Base-by-base conservation (phyloP, 306 rosid species). In the Sophora flavescens region DNA sequence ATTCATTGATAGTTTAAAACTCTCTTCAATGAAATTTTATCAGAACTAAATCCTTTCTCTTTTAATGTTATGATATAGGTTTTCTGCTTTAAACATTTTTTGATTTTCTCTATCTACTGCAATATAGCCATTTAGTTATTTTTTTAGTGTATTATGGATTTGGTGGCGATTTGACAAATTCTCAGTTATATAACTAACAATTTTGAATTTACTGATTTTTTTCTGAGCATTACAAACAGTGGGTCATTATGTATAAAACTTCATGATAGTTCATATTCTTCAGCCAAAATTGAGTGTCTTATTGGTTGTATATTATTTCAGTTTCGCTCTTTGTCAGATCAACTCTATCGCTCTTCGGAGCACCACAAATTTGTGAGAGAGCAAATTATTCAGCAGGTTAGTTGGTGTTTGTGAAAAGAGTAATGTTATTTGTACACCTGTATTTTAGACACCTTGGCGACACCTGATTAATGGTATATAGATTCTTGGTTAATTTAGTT, bases 281-380 rank as follows among this genome's bases (percentile, higher is more conserved):
- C 17, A 22, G 57, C 52, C 36, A 68, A 50, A 68, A 64, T 61
- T 36, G 41, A 76, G 30, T 66, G 57, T 41, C 82, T 84, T 68
- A 74, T 57, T 79, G 28, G 64, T 71, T 74, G 62, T 36, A 48
- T 76, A 42, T 79, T 82, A 67, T 84, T 65, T 44, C 92, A 95
- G 99, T 95, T 95, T 83, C 97, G 97, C 57, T 87, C 99, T 68
- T 81, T 95, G 80, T 95, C 99, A 14, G 99, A 95, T 82, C 99
- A 95, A 68, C 92, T 95, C 16, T 92, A 95, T 67, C 96, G 99
- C 35, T 90, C 99, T 74, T 78, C 92, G 13, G 93, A 84, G 16
- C 89, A 89, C 78, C 97, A 95, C 83, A 86, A 87, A 41, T 78
- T 84, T 83, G 99, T 95, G 70, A 80, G 99, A 74, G 91, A 89